Percentiles rank a stretch among this genome's conserved stretches.
Conservation (phyloP, 306 rosid species). For the Oemleria cerasiformis region DNA sequence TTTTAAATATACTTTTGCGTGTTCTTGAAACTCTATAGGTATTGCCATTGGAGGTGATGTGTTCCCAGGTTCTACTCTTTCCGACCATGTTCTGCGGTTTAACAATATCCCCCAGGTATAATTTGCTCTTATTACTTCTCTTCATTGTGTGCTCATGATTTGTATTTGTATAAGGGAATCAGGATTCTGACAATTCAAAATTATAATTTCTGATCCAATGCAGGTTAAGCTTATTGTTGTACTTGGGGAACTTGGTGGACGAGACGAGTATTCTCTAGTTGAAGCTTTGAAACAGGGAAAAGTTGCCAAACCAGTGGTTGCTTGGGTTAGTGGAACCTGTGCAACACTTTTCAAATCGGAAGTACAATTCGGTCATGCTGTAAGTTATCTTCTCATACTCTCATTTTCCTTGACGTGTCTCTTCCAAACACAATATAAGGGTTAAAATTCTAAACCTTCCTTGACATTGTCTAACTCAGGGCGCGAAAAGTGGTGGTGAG, state of each 20-base stretch:
- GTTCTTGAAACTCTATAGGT: slow-evolving; percentile 47
- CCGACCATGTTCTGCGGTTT: slow-evolving; percentile 96
- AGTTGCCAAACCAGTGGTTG: slow-evolving; percentile 90
- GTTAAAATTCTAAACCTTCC: slow-evolving; percentile 13
- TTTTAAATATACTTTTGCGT: slow-evolving; percentile 20
- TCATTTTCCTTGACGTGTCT: slow-evolving; percentile 7
- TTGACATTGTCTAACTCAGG: slow-evolving; percentile 46
- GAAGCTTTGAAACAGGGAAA: slow-evolving; percentile 96
- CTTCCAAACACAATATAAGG: slow-evolving; percentile 9
- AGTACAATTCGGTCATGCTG: slow-evolving; percentile 99
- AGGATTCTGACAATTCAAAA: not conserved
- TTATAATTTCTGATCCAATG: slow-evolving; percentile 29
- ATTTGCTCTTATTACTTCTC: slow-evolving; percentile 19
- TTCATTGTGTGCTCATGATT: slow-evolving; percentile 19
- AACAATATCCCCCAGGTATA: slow-evolving; percentile 95
- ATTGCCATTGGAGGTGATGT: slow-evolving; percentile 99
- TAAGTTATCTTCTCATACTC: slow-evolving; percentile 41
- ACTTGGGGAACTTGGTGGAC: slow-evolving; percentile 98
- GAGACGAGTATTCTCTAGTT: slow-evolving; percentile 92
- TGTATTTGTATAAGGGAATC: not conserved
- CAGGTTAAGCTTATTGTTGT: slow-evolving; percentile 95
- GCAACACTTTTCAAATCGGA: slow-evolving; percentile 97
- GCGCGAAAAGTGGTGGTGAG: slow-evolving; percentile 99
- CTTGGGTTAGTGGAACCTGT: slow-evolving; percentile 99
- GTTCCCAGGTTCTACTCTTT: slow-evolving; percentile 97